phyloP scores from a whole-genome alignment of 768 basidiomycete genomes.

The Phylloporus sp. region DNA sequence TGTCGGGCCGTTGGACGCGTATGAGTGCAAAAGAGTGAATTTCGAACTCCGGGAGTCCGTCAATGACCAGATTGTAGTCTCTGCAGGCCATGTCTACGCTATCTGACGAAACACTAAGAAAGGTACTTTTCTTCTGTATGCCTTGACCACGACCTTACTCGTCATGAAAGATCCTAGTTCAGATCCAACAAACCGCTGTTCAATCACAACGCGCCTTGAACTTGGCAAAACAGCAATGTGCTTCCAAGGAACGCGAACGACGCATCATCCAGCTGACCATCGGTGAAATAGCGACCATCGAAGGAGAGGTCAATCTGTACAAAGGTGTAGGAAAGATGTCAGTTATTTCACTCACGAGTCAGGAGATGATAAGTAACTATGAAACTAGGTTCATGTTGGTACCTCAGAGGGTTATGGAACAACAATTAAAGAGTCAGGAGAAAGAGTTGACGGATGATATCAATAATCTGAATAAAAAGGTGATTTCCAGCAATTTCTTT shows the following conservation, averaged over 20 bases:
- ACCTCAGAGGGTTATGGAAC: constrained; percentile 75
- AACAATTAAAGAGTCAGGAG: constrained; percentile 69
- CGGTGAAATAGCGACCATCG: constrained; percentile 70
- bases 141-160: constrained; percentile 15
- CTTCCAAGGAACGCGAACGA: constrained; percentile 82
- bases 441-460: constrained; percentile 85
- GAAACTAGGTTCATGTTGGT: constrained; percentile 81
- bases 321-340: constrained; percentile 97
- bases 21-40: constrained; percentile 19
- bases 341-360: constrained; percentile 1
- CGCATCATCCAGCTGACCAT: constrained; percentile 88
- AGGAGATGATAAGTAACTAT: not conserved
- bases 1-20: constrained; percentile 21
- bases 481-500: constrained; percentile 22
- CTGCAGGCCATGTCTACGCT: constrained; percentile 48
- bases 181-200: constrained; percentile 89
- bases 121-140: constrained; percentile 40
- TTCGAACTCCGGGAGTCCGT: constrained; percentile 32
- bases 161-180: constrained; percentile 70
- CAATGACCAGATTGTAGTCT: constrained; percentile 13
- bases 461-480: constrained; percentile 80
- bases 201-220: constrained; percentile 79
- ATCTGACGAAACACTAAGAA: constrained; percentile 79
- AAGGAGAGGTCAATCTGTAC: constrained; percentile 77
- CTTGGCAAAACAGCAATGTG: constrained; percentile 68